A percentile compares a stretch with the other conserved stretches of the same genome.
Conservation (phyloP, 768 basidiomycete genomes). For the Termitomyces sp. region DNA sequence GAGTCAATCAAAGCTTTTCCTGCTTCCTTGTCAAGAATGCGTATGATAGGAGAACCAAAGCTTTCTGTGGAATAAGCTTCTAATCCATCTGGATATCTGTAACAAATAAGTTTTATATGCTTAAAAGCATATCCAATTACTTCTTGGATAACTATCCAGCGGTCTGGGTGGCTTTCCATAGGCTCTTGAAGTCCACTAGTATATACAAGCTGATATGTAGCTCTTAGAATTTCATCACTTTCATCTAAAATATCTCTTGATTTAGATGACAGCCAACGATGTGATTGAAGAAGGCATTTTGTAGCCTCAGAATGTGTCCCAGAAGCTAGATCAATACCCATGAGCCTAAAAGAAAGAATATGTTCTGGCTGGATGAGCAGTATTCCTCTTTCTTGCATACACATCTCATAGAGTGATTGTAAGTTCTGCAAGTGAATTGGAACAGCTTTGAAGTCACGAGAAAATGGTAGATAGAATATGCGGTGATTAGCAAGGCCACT, state of each 20-base stretch:
- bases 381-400: constrained; percentile 34
- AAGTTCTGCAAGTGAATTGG: constrained; percentile 18
- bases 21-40: constrained; percentile 15
- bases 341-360: constrained; percentile 44
- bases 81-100: constrained; percentile 16
- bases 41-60: constrained; percentile 9
- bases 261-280: constrained; percentile 21
- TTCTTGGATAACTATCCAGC: constrained; percentile 37
- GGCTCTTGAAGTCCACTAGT: constrained; percentile 32
- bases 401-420: constrained; percentile 29
- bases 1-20: constrained; percentile 10
- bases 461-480: constrained; percentile 47
- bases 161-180: constrained; percentile 35
- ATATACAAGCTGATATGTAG: constrained; percentile 45
- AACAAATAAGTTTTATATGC: constrained; percentile 12
- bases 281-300: constrained; percentile 18
- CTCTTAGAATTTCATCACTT: constrained; percentile 43
- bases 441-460: constrained; percentile 28
- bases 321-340: constrained; percentile 32
- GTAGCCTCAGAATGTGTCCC: constrained; percentile 6
- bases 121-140: constrained; percentile 26
- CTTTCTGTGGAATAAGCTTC: constrained; percentile 2
- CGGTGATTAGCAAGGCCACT: constrained; percentile 40
- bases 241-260: constrained; percentile 40
- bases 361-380: constrained; percentile 50